A percentile compares a stretch with the other conserved stretches of the same genome.
phyloP scores from a whole-genome alignment of 2,329 filamentous ascomycete species.

The Thelonectria blattea region DNA sequence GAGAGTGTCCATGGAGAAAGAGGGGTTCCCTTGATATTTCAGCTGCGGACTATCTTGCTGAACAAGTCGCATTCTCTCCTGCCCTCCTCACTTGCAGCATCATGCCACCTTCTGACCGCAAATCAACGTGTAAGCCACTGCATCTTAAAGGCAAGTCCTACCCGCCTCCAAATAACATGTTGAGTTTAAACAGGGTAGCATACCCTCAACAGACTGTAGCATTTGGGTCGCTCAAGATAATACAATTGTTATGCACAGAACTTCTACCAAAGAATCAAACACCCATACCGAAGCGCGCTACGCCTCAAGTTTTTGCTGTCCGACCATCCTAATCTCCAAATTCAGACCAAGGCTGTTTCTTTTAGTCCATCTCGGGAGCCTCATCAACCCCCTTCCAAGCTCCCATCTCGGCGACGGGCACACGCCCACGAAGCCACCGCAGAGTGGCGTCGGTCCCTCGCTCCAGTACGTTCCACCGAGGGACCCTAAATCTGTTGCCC shows the following conservation, averaged over 20 bases:
- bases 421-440: constrained; percentile 78
- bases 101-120: background rate
- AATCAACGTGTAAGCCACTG: background rate
- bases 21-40: background rate
- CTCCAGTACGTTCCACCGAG: constrained; percentile 81
- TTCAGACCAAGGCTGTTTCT: constrained; percentile 10
- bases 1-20: too few species aligned
- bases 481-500: constrained; percentile 88
- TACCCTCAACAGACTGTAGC: constrained; percentile 9
- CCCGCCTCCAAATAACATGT: background rate
- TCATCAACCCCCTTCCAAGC: constrained; percentile 59
- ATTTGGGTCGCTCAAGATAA: constrained; percentile 16
- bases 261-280: constrained; percentile 19
- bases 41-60: background rate
- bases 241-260: constrained; percentile 8
- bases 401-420: constrained; percentile 67
- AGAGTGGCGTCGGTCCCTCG: constrained; percentile 87
- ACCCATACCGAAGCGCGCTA: constrained; percentile 3
- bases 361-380: constrained; percentile 39
- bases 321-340: constrained; percentile 1
- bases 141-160: background rate
- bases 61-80: background rate
- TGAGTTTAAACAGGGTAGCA: background rate
- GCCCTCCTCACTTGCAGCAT: background rate
- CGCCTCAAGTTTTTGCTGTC: constrained; percentile 11